Evolutionary conservation across 2,329 filamentous ascomycete genomes (phyloP).

Genomic region (Trichophyton equinum): DNA sequence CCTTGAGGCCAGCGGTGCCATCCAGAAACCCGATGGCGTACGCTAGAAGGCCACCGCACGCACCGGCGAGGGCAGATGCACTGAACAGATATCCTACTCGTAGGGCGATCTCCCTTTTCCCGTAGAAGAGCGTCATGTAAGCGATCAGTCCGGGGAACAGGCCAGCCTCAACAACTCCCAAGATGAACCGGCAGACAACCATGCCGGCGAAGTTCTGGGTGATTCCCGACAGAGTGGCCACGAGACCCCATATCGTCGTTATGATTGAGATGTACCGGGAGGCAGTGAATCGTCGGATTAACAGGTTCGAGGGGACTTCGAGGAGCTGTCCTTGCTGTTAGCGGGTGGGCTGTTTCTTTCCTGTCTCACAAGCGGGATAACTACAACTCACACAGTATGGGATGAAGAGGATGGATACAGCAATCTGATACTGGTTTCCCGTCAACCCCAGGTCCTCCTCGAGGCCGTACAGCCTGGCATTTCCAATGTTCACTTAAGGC

Average conservation of each 20-base stretch:
- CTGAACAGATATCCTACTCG: conserved; percentile 60
- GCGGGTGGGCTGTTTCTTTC: background rate
- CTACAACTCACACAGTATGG: conserved; percentile 41
- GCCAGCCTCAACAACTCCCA: conserved; percentile 58
- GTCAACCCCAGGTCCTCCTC: conserved; percentile 49
- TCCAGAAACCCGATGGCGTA: conserved; percentile 64
- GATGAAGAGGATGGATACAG: conserved; percentile 55
- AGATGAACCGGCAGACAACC: conserved; percentile 54
- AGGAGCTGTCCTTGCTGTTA: conserved; percentile 29
- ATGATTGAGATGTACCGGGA: conserved; percentile 44
- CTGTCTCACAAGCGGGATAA: background rate
- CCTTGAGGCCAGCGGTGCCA: conserved; percentile 48
- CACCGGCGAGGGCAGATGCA: conserved; percentile 55
- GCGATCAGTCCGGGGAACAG: conserved; percentile 56
- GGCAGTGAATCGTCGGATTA: conserved; percentile 51
- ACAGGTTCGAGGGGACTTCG: conserved; percentile 53
- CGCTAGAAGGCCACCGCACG: conserved; percentile 58
- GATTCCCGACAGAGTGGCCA: conserved; percentile 46
- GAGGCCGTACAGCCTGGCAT: conserved; percentile 53
- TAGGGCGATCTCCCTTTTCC: conserved; percentile 57
- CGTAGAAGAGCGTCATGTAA: conserved; percentile 67
- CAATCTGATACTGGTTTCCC: conserved; percentile 57
- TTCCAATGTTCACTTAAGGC: conserved; percentile 55
- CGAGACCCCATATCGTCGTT: conserved; percentile 47
- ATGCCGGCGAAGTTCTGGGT: conserved; percentile 52